Evolutionary conservation across 306 rosid species (phyloP), one percentile per base, ranked within the genome.

Genomic region (Cajanus cajan): DNA sequence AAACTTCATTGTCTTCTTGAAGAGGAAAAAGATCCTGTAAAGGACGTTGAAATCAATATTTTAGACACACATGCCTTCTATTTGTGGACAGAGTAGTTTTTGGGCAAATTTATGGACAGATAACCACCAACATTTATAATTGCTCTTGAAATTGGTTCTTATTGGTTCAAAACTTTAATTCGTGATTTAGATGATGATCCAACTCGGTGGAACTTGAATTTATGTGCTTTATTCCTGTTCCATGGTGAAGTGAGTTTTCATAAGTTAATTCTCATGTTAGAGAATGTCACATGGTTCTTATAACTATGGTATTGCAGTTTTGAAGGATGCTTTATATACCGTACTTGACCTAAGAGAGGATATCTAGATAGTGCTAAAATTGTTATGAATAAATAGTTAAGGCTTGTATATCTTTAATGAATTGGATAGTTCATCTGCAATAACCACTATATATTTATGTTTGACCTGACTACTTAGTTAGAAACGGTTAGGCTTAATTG

Each of bases 251-350:
- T 21, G 51, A 34, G 19, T 39, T 39, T 67, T 52, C 55, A 37
- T 41, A 51, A 40, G 24, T 55, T 68, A 59, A 54, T 67, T 78
- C 24, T 68, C 67, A 18, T 40, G 47, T 68, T 78, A 15, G 47
- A n/a, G 36, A 52, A 34, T 14, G 64, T 12, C 73, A 13, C 2
- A 7, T 63, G 52, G 51, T 47, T 62, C 63, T 16, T 44, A 45
- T 44, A 57, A 57, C 18, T 14, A 18, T 51, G 22, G 18, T 39
- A 51, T 10, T 34, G 11, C 2, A 77, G 54, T 51, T 45, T 44
- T 75, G 12, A 1, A 15, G 10, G 48, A 31, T 44, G 44, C 24
- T 16, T 18, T 13, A 33, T 18, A 44, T n/a, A n/a, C n/a, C n/a
- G 18, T 51, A 51, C 68, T 21, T 58, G 15, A 69, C 39, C 28